These are phyloP conservation scores for Chlorophyllum brunneum DNA, from an alignment of 768 basidiomycete genomes.

Conservation along the genomic window DNA sequence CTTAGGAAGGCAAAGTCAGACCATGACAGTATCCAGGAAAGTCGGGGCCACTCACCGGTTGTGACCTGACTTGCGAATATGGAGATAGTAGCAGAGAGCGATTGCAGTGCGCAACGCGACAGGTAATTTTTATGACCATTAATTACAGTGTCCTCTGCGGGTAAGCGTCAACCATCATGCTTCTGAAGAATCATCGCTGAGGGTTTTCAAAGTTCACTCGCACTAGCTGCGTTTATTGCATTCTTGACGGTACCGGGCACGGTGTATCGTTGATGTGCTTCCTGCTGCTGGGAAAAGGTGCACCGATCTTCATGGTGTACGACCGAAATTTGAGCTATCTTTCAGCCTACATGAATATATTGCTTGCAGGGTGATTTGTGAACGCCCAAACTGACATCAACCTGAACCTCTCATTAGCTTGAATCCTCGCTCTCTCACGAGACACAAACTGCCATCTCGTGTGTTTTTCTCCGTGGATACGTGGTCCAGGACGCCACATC, in stretches of 20 bases:
- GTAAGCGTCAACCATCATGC: not conserved
- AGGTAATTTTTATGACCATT: conserved; percentile 13
- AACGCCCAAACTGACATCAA: not conserved
- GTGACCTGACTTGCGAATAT: no score
- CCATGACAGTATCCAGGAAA: no score
- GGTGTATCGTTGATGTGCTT: conserved; percentile 5
- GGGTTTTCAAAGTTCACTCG: conserved; percentile 9
- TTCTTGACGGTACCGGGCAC: conserved; percentile 6
- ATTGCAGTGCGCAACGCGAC: no score
- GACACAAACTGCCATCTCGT: not conserved
- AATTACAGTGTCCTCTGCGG: conserved; percentile 15
- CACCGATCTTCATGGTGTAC: not conserved
- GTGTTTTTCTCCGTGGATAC: not conserved
- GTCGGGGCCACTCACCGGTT: no score
- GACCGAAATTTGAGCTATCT: not conserved
- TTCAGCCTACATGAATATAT: conserved; percentile 15
- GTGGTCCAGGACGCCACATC: not conserved
- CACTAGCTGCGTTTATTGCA: conserved; percentile 12
- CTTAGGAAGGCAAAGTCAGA: no score
- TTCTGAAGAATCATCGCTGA: not conserved
- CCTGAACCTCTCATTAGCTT: conserved; percentile 1
- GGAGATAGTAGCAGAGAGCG: no score
- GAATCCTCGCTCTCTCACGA: conserved; percentile 7
- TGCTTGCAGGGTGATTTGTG: conserved; percentile 13
- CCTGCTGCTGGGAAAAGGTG: conserved; percentile 16